Conservation (phyloP, 108 stramenopile species). For the Bacterosira constricta region DNA sequence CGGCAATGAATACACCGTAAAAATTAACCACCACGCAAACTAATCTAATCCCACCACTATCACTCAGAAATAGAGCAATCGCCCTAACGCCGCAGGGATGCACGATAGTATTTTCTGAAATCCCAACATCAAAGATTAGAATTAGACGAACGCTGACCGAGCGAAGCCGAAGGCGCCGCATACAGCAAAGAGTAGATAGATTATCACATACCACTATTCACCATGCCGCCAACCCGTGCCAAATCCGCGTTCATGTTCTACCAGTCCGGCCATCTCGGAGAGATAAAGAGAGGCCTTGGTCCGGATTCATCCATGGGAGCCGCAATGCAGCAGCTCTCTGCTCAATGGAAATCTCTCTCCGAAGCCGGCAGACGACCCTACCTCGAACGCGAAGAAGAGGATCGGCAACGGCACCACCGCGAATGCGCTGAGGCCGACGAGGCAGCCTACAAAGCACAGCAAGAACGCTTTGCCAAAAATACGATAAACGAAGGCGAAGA, state of each 20-base stretch:
- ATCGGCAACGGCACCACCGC: conserved; percentile 68
- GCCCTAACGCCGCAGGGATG: too few species aligned
- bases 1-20: too few species aligned
- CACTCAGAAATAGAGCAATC: too few species aligned
- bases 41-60: too few species aligned
- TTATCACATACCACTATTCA: too few species aligned
- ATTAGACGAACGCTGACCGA: too few species aligned
- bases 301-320: conserved; percentile 68
- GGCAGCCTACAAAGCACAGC: conserved; percentile 52
- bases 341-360: conserved; percentile 73
- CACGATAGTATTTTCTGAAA: too few species aligned
- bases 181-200: too few species aligned
- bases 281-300: conserved; percentile 66
- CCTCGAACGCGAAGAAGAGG: conserved; percentile 60
- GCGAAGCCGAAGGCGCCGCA: too few species aligned
- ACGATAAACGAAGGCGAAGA: conserved; percentile 59
- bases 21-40: too few species aligned
- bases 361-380: conserved; percentile 50
- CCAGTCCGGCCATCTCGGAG: conserved; percentile 67
- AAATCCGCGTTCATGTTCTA: conserved; percentile 85
- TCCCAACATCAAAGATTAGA: too few species aligned
- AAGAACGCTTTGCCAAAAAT: conserved; percentile 58
- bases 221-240: conserved; percentile 64
- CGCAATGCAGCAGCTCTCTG: conserved; percentile 80
- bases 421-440: conserved; percentile 81